Base-by-base conservation (phyloP, 2,329 filamentous ascomycete species). In the Shiraia sp. region DNA sequence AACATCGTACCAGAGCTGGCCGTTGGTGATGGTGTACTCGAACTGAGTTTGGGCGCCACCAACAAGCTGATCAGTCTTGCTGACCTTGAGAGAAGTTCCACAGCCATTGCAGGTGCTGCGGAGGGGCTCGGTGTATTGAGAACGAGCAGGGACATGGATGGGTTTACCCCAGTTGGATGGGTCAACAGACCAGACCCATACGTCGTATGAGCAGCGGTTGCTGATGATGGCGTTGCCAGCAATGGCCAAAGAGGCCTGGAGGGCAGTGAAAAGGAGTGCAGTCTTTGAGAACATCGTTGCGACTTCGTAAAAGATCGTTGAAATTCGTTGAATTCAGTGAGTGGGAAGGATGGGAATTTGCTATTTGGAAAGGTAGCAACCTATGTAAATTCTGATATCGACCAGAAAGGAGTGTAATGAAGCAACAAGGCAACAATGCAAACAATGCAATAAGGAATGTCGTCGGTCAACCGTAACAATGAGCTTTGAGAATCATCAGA, bases 1-100 rank as follows among this genome's bases (percentile, higher is more conserved):
- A 36, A 63, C 57, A 36, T 63, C 57, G 45, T 55, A 63, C 51
- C 52, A 63, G 15, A 63, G 22, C 24, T 50, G 42, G 32, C 40
- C 43, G 10, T 35, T 39, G 10, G 42, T 42, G 26, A 59, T 51
- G 40, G 47, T 50, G 49, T 63, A 63, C 17, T 63, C 58, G 32
- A 61, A 61, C 30, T 63, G 59, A 3, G 59, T 62, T 12, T 61
- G 58, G 12, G 50, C 34, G 12, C 52, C 58, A 16, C 33, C 36
- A 14, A 49, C 10, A 14, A 61, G 44, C 33, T 51, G 37, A 31
- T 59, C 30, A 4, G 53, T 47, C 22, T 55, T 62, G 45, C 53
- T 60, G 51, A 65, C 45, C 27, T 62, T 62, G 29, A 65, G 24
- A 4, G 51, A 50, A 10, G 55, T 51, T 16, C 55, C 54, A 19